Conservation (phyloP, 2,329 filamentous ascomycete genomes). For the Lojkania enalia region DNA sequence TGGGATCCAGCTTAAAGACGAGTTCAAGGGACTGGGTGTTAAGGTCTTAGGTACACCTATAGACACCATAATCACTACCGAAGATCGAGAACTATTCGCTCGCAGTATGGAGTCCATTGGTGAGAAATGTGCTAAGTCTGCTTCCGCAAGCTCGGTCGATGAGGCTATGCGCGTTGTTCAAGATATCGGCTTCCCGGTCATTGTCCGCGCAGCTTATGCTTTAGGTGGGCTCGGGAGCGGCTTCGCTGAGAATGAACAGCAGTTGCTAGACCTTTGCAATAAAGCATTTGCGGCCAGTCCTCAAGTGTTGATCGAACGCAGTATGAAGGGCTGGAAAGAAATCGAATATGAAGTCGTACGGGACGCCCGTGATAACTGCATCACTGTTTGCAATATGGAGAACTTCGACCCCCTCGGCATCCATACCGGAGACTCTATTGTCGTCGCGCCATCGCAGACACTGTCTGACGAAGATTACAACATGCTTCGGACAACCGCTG, state of each 20-base stretch:
- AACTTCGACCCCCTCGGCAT: slow-evolving; percentile 99
- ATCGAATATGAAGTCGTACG: slow-evolving; percentile 98
- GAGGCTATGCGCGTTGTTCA: slow-evolving; percentile 89
- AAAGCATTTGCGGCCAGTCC: slow-evolving; percentile 95
- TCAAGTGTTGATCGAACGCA: slow-evolving; percentile 93
- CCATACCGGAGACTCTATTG: slow-evolving; percentile 96
- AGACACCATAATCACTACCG: slow-evolving; percentile 96
- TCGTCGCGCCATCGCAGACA: slow-evolving; percentile 95
- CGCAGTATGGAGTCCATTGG: slow-evolving; percentile 98
- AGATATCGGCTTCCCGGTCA: slow-evolving; percentile 93
- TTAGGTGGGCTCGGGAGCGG: slow-evolving; percentile 93
- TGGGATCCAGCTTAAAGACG: slow-evolving; percentile 95
- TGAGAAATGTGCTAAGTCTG: slow-evolving; percentile 97
- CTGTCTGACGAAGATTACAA: slow-evolving; percentile 98
- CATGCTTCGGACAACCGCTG: slow-evolving; percentile 95
- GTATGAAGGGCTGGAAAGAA: slow-evolving; percentile 99
- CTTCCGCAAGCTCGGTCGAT: slow-evolving; percentile 83
- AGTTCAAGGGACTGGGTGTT: slow-evolving; percentile 90
- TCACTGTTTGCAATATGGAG: slow-evolving; percentile 99
- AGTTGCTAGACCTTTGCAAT: slow-evolving; percentile 85
- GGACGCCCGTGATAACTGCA: slow-evolving; percentile 95
- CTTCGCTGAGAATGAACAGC: slow-evolving; percentile 84
- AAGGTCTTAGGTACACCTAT: slow-evolving; percentile 95
- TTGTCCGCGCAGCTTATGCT: slow-evolving; percentile 94
- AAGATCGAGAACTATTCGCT: slow-evolving; percentile 96